Evolutionary conservation across 2,329 filamentous ascomycete species (phyloP), one percentile per base, ranked within the genome.

Genomic region (Aspergillus persii): DNA sequence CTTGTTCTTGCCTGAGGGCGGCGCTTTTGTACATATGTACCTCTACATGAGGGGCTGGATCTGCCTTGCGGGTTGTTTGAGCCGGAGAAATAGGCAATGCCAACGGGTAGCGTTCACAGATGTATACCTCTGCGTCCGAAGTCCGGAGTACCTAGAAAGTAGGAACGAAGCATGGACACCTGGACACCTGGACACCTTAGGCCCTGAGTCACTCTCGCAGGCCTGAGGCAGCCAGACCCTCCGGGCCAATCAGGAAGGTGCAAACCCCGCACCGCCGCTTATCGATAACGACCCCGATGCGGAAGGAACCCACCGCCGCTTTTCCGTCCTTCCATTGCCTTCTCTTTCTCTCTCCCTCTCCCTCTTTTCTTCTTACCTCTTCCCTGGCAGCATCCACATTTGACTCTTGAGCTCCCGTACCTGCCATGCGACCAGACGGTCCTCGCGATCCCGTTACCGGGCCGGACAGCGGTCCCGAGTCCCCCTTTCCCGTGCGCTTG

Each of bases 401-500:
- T 26, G 41, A 41, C 30, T 47, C 41, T 48, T 49, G 48, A 23
- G 18, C 18, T 23, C 18, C 18, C 18, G 18, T 23, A 23, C 18
- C 18, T 48, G 48, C 41, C 53, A 82, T 82, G 80, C 74, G 75
- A 56, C 79, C 83, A 64, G 72, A 81, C 63, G 73, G 76, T 30
- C 79, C 83, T 63, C 88, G 91, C 62, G 88, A 90, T 50, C 80
- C 83, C 54, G 84, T 95, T 66, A 86, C 91, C 60, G 94, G 94
- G 57, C 81, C 88, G 8, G 86, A 90, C 48, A 76, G 80, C 44
- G 92, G 92, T 3, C 94, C 94, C 11, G 82, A 87, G 68, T 54
- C 85, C 5, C 95, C 95, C 0, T 98, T 88, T 75, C 95, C 95
- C 0, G 83, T 96, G 68, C 86, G 84, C 66, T 88, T 98, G 78